phyloP scores from a whole-genome alignment of 345 rosid species.

The Euphorbia tirucalli region DNA sequence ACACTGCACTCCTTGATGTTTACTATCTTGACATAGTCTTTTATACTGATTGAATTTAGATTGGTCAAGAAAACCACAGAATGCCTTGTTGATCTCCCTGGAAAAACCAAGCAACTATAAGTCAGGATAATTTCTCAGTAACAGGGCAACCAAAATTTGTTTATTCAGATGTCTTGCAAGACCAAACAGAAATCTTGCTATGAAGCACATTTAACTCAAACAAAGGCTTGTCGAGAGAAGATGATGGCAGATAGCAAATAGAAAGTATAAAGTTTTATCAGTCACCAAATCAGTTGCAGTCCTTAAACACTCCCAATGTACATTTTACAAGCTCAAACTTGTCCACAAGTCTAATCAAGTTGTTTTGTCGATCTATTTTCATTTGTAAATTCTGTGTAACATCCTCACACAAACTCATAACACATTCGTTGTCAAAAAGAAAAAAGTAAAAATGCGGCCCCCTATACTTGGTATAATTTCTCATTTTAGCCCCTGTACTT shows the following conservation, averaged over 20 bases:
- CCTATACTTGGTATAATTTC: too few species aligned
- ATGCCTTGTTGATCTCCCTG: constrained; percentile 90
- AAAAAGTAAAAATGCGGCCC: too few species aligned
- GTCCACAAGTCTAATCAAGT: not conserved
- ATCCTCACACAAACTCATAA: not conserved
- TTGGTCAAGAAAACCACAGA: constrained; percentile 74
- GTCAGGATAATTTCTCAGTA: not conserved
- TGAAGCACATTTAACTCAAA: not conserved
- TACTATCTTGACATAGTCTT: constrained; percentile 32
- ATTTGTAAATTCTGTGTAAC: not conserved
- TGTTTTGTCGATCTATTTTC: not conserved
- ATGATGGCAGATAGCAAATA: not conserved
- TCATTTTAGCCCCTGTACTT: too few species aligned
- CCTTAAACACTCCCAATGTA: not conserved
- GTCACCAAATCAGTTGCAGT: not conserved
- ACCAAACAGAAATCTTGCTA: not conserved
- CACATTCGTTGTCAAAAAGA: not conserved
- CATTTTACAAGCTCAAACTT: not conserved
- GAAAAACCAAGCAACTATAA: constrained; percentile 29
- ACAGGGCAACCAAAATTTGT: not conserved
- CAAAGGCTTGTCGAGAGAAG: not conserved
- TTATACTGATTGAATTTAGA: constrained; percentile 39
- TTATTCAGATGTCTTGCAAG: not conserved
- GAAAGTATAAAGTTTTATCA: not conserved
- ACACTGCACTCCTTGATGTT: constrained; percentile 25